phyloP scores from a whole-genome alignment of 176 grass and related monocot genomes.

The Zoysia japonica region DNA sequence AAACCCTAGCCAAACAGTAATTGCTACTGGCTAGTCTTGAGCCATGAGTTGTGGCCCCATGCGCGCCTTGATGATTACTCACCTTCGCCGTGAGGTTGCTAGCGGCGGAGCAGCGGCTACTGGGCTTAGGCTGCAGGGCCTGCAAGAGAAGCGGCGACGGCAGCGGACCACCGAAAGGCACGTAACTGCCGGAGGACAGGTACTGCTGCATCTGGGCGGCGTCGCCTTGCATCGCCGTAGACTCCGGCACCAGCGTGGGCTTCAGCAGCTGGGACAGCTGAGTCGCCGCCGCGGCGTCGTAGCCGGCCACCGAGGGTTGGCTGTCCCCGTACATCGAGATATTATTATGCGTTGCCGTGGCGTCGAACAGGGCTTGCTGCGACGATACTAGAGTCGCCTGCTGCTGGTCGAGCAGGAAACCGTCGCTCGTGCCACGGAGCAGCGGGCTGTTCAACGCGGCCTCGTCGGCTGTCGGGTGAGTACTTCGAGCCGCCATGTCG shows the following conservation, averaged over 20 bases:
- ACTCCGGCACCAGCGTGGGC: conserved; percentile 1
- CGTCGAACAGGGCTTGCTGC: conserved; percentile 21
- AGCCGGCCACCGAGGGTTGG: conserved; percentile 9
- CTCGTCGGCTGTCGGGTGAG: not conserved
- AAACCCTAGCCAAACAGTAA: conserved; percentile 22
- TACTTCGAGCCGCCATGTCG: conserved; percentile 16
- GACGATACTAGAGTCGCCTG: not conserved
- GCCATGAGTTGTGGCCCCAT: too few relatives aligned
- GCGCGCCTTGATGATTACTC: too few relatives aligned
- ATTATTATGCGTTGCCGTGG: not conserved
- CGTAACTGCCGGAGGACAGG: not conserved
- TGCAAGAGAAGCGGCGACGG: conserved; percentile 15
- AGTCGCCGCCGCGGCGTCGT: not conserved
- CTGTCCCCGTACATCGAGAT: conserved; percentile 34
- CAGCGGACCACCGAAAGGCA: not conserved
- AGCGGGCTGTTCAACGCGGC: conserved; percentile 22
- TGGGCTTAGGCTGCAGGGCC: conserved; percentile 7
- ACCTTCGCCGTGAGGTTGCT: too few relatives aligned
- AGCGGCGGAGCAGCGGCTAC: not conserved
- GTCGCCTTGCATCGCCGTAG: conserved; percentile 23
- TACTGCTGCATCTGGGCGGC: conserved; percentile 10
- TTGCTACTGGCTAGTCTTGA: too few relatives aligned
- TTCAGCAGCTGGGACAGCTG: conserved; percentile 33
- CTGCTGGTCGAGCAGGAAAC: conserved; percentile 36
- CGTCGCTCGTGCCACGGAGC: conserved; percentile 26